Percentiles rank a stretch among this genome's conserved stretches.
These are phyloP conservation scores for Alternaria sp. DNA, from an alignment of 2,329 filamentous ascomycete genomes.

Conservation along the genomic window DNA sequence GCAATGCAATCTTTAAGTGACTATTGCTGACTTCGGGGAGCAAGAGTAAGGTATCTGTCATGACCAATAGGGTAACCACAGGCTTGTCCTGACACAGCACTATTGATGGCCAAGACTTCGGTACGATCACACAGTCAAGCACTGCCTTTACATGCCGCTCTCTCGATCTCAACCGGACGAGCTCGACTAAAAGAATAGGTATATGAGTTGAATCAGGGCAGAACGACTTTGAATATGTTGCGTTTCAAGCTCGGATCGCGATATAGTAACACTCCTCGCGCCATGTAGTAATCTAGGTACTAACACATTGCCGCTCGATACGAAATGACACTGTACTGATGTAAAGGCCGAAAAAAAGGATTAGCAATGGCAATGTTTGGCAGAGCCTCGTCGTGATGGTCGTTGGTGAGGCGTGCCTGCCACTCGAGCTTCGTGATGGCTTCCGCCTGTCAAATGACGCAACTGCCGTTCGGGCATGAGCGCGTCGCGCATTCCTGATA, in stretches of 20 bases:
- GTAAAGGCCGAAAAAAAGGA: too few species aligned
- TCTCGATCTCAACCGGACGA: too few species aligned
- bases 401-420: background rate
- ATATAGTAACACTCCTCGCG: too few species aligned
- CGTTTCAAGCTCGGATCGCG: too few species aligned
- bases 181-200: too few species aligned
- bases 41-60: background rate
- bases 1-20: background rate
- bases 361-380: too few species aligned
- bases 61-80: background rate
- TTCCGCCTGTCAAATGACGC: background rate
- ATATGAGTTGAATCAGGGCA: too few species aligned
- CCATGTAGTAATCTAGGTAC: too few species aligned
- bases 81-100: background rate
- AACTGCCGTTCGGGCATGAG: background rate
- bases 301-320: too few species aligned
- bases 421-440: background rate
- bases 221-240: too few species aligned
- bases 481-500: background rate
- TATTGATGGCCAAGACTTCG: background rate
- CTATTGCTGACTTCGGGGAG: background rate
- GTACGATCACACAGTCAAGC: background rate
- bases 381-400: background rate
- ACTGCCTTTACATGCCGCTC: too few species aligned
- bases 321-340: too few species aligned